These are phyloP conservation scores for Lathyrus tuberosus DNA, from an alignment of 306 rosid genomes.

Conservation along the genomic window DNA sequence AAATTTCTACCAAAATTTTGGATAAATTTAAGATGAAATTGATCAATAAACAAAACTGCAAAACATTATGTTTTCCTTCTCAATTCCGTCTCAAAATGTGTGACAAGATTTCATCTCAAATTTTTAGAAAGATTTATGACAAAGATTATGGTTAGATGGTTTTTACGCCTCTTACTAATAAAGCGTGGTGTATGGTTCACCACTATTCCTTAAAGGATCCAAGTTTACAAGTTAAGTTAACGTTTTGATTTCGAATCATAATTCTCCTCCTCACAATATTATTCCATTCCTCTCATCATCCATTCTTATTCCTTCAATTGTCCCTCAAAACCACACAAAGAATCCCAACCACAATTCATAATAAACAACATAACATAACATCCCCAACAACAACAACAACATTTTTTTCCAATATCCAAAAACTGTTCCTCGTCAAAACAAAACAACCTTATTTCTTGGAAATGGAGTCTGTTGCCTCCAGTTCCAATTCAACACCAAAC, in stretches of 20 bases:
- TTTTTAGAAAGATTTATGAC: too few relatives aligned
- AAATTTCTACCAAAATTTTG: too few relatives aligned
- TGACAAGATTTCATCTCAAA: too few relatives aligned
- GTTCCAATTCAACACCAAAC: conserved; percentile 39
- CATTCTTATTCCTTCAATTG: conserved; percentile 46
- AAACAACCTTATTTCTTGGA: neutral
- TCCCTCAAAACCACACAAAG: conserved; percentile 51
- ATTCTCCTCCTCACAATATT: conserved; percentile 39
- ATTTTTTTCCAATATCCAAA: neutral
- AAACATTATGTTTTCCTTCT: too few relatives aligned
- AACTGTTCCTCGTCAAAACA: neutral
- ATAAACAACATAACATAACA: neutral
- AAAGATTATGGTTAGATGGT: neutral
- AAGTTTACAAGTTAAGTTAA: conserved; percentile 42
- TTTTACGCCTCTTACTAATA: neutral
- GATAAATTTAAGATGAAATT: too few relatives aligned
- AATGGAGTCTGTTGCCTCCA: conserved; percentile 71
- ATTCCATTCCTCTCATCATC: conserved; percentile 24
- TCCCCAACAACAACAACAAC: conserved; percentile 5
- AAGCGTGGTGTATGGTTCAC: conserved; percentile 46
- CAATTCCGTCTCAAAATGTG: too few relatives aligned
- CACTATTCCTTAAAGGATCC: conserved; percentile 27
- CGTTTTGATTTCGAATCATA: conserved; percentile 6
- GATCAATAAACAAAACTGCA: too few relatives aligned
- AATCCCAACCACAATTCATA: conserved; percentile 42